phyloP scores from a whole-genome alignment of 768 basidiomycete species.

The Kwoniella dendrophila region DNA sequence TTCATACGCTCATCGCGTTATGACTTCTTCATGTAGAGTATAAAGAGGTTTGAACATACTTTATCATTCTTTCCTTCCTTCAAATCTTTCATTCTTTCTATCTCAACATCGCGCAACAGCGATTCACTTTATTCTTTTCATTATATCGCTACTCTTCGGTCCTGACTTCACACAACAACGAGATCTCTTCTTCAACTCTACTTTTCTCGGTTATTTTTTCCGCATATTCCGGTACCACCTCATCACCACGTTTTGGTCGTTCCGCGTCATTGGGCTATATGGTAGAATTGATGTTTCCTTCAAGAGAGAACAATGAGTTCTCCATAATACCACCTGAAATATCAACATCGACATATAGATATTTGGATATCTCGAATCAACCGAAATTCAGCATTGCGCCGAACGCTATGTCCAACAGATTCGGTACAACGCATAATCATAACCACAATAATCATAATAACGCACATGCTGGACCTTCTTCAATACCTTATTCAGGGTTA shows the following conservation, averaged over 20 bases:
- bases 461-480: background rate
- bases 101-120: too few species aligned
- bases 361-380: background rate
- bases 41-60: too few species aligned
- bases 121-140: too few species aligned
- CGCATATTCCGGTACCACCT: background rate
- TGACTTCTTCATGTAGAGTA: too few species aligned
- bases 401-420: background rate
- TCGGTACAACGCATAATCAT: background rate
- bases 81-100: too few species aligned
- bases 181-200: too few species aligned
- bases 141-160: too few species aligned
- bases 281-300: background rate
- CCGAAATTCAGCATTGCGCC: background rate
- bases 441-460: background rate
- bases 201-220: background rate
- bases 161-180: too few species aligned
- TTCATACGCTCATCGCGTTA: too few species aligned
- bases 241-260: background rate
- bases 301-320: background rate
- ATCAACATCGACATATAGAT: background rate
- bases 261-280: background rate
- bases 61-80: too few species aligned
- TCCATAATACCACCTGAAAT: slow-evolving; percentile 1
- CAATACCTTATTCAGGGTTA: background rate